Evolutionary conservation across 2,329 filamentous ascomycete species (phyloP), one percentile per base, ranked within the genome.

Genomic region (Acrocalymma vagum): DNA sequence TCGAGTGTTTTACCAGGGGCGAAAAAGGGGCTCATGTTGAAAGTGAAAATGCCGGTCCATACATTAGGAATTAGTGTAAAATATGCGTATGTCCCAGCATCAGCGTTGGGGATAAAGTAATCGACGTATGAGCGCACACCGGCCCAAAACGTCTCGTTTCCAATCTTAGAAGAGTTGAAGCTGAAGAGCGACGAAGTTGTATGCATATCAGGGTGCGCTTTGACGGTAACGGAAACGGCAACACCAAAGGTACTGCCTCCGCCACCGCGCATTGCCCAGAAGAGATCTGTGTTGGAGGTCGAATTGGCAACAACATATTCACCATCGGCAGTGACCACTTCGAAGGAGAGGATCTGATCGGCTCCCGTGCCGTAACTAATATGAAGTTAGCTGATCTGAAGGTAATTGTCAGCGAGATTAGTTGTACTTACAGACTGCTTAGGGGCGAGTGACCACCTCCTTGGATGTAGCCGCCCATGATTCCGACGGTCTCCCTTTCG

Each of bases 401-500:
- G 14, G 5, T 23, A 5, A 5, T 20, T 18, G 6, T 23, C n/a
- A n/a, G 7, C 13, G 8, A 28, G 5, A 71, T 58, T 27, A 67
- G 33, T 2, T 11, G 7, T 3, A 50, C 48, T 44, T 37, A 51
- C 64, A 45, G 73, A 67, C 49, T 62, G 9, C 74, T 75, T 37
- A 84, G 53, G 3, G 79, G 79, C 9, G 75, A 78, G 59, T 84
- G 79, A 0, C 81, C 81, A 28, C 78, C 81, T 9, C 78, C 80
- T 26, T 67, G 65, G 6, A 70, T 65, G 50, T 69, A 75, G 8
- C 72, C 71, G 14, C 65, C 65, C 48, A 66, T 74, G 55, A 80
- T 69, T 16, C 80, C 81, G 9, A 84, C 78, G 2, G 74, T 78
- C 48, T 70, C 65, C 8, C 67, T 67, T 31, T 69, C 77, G 4